These are phyloP conservation scores for Populus hybrid DNA, from an alignment of 441 rosid genomes.

Conservation along the genomic window DNA sequence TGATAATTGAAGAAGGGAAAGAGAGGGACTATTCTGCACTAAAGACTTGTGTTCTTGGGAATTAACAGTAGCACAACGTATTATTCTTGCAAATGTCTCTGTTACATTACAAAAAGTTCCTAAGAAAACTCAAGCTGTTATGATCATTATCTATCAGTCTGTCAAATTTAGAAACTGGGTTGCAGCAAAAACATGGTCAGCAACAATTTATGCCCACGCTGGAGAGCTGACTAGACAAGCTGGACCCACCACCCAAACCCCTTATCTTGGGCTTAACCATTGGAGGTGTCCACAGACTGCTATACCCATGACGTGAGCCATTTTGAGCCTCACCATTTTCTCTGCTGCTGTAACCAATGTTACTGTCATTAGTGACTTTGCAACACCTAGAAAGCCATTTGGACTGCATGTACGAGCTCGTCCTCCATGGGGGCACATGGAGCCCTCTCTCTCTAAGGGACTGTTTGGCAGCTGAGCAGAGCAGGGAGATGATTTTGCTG, in stretches of 20 bases:
- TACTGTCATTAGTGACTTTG: neutral
- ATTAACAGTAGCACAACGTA: neutral
- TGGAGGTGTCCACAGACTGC: conserved; percentile 31
- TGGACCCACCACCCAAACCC: conserved; percentile 29
- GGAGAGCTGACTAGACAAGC: conserved; percentile 48
- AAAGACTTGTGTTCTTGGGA: neutral
- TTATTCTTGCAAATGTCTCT: too few species aligned
- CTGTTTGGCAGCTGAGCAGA: conserved; percentile 42
- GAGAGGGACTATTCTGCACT: neutral
- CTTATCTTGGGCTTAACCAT: conserved; percentile 20
- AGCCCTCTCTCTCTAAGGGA: conserved; percentile 44
- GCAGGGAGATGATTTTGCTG: conserved; percentile 27
- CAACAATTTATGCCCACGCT: conserved; percentile 46
- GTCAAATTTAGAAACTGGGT: neutral
- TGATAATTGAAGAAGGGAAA: neutral
- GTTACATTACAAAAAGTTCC: neutral
- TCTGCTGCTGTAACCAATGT: neutral
- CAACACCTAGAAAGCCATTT: conserved; percentile 38
- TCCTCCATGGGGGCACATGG: conserved; percentile 52
- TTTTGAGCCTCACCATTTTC: conserved; percentile 13
- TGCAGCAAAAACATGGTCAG: conserved; percentile 6
- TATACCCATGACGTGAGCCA: too few species aligned
- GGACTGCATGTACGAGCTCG: conserved; percentile 38
- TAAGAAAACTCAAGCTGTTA: neutral
- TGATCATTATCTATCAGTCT: neutral